phyloP scores from a whole-genome alignment of 306 rosid genomes.

The Trifolium pratense region DNA sequence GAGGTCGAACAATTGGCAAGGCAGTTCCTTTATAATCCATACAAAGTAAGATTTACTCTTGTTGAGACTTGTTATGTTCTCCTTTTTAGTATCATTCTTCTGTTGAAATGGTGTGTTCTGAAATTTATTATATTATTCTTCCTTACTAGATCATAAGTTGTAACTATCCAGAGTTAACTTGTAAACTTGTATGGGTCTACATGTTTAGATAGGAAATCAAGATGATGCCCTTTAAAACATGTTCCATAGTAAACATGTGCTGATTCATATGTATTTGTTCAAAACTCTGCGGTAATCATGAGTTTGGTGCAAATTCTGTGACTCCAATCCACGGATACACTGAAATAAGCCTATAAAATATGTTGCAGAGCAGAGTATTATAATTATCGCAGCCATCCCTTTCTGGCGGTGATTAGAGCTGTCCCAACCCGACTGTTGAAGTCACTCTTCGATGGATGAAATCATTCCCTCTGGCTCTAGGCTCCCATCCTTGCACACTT shows the following conservation, averaged over 20 bases:
- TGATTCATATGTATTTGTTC: background rate
- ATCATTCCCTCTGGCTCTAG: background rate
- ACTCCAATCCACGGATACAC: conserved; percentile 1
- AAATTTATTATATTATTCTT: background rate
- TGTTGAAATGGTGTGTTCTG: conserved; percentile 27
- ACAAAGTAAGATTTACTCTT: conserved; percentile 66
- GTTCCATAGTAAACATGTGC: background rate
- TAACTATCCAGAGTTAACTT: background rate
- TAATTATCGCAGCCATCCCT: background rate
- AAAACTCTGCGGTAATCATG: background rate
- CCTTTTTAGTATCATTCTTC: conserved; percentile 19
- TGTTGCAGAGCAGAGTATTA: background rate
- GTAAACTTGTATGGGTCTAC: background rate
- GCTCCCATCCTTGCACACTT: background rate
- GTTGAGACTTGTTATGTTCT: conserved; percentile 25
- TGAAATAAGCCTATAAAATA: background rate
- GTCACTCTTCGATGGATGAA: background rate
- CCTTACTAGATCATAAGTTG: background rate
- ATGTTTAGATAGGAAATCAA: conserved; percentile 1
- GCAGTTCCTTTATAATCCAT: conserved; percentile 88
- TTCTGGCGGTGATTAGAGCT: no score
- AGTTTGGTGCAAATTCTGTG: background rate
- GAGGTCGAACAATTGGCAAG: conserved; percentile 93
- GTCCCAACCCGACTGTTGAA: background rate
- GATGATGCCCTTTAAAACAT: background rate